These are phyloP conservation scores for Myxozyma neglecta DNA, from an alignment of 805 yeast genomes.

Conservation along the genomic window DNA sequence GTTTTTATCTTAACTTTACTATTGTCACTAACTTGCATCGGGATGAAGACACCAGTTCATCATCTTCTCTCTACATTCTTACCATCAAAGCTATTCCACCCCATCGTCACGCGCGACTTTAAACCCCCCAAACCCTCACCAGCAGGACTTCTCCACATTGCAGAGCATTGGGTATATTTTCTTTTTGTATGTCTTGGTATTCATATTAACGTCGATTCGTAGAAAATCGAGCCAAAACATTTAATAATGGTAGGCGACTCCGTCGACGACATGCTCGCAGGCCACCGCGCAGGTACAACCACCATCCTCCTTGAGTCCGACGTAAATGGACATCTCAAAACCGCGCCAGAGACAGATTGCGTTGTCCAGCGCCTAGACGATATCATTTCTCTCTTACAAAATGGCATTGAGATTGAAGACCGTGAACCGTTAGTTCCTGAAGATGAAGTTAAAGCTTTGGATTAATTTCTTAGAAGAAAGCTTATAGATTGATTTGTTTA, in stretches of 20 bases:
- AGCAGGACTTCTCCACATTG: slow-evolving; percentile 59
- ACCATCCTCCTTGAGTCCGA: slow-evolving; percentile 56
- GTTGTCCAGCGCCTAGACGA: slow-evolving; percentile 28
- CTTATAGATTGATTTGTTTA: too few species aligned
- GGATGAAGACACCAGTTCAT: slow-evolving; percentile 51
- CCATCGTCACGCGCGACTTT: slow-evolving; percentile 63
- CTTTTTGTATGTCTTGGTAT: neutral
- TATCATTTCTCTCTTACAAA: slow-evolving; percentile 19
- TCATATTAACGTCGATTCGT: neutral
- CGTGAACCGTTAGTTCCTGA: slow-evolving; percentile 11
- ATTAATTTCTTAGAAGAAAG: slow-evolving; percentile 6
- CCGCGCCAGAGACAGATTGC: slow-evolving; percentile 37
- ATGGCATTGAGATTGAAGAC: slow-evolving; percentile 27
- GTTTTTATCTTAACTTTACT: neutral
- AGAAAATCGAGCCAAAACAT: slow-evolving; percentile 45
- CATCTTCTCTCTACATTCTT: slow-evolving; percentile 51
- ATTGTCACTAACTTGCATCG: neutral
- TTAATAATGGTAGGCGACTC: slow-evolving; percentile 76
- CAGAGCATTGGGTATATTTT: slow-evolving; percentile 46
- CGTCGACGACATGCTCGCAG: slow-evolving; percentile 65
- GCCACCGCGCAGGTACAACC: slow-evolving; percentile 60
- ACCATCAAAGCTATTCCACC: slow-evolving; percentile 47
- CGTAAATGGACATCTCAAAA: slow-evolving; percentile 50
- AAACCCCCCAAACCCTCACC: slow-evolving; percentile 70
- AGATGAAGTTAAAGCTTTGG: slow-evolving; percentile 11